A percentile compares a stretch with the other conserved stretches of the same genome.
Conservation (phyloP, 176 grass and related monocot species). For the Chloris gayana region DNA sequence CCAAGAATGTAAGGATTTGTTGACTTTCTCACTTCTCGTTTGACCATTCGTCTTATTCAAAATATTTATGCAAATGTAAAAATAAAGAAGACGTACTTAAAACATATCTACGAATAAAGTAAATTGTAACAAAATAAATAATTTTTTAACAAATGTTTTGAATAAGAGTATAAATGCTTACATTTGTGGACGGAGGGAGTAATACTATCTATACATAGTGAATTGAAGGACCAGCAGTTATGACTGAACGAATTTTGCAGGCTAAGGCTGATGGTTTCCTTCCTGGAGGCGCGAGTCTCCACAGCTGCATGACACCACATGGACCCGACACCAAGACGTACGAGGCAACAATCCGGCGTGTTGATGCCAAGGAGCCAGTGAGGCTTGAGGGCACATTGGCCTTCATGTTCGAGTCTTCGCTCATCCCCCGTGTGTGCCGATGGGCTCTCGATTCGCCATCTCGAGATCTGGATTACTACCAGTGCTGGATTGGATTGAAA, state of each 20-base stretch:
- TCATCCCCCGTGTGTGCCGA: conserved; percentile 77
- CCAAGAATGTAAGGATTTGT: no score
- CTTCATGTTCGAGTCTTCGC: conserved; percentile 89
- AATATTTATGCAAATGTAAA: no score
- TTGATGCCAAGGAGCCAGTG: conserved; percentile 45
- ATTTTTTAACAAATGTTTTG: no score
- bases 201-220: no score
- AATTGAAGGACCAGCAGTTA: no score
- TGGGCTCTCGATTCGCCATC: conserved; percentile 76
- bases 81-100: no score
- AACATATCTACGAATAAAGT: no score
- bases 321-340: conserved; percentile 93
- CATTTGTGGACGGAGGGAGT: no score
- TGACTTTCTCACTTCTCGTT: no score
- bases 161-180: no score
- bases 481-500: conserved; percentile 85
- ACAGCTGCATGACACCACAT: conserved; percentile 95
- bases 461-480: conserved; percentile 77
- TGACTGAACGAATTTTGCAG: conserved; percentile 27
- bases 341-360: conserved; percentile 64
- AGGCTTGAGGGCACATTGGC: conserved; percentile 68
- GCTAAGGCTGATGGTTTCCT: conserved; percentile 95
- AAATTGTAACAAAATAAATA: no score
- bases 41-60: no score
- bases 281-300: conserved; percentile 89